Base-by-base conservation (phyloP, 352 stramenopile species). In the Pythium coloratum region DNA sequence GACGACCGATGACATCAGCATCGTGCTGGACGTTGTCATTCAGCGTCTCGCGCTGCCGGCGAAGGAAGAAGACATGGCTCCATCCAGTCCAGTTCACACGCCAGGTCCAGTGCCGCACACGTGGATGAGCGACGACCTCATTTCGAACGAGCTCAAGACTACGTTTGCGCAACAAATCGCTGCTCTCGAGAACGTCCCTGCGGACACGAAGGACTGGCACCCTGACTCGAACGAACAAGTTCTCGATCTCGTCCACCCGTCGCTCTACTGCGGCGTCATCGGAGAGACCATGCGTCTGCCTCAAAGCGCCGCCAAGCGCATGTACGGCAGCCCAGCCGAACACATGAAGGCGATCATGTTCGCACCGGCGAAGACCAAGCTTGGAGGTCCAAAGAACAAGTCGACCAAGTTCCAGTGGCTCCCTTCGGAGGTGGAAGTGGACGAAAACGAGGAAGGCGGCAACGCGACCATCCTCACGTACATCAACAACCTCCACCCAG, bases 211-310 rank as follows among this genome's bases (percentile, higher is more conserved):
- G 54, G 81, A 89, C 54, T 92, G 78, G 75, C 80, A 88, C 33
- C 78, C 78, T 3, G 57, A 74, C 33, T 74, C 75, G 18, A 69
- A 78, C 38, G 47, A 77, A 0, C 76, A 89, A 47, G 76, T 88
- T 46, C 71, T 88, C 9, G 64, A 88, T 40, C 70, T 90, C 16
- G 71, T 92, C 13, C 76, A 89, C 62, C 80, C 82, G 26, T 90
- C 84, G 36, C 59, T 90, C 1, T 89, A 79, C 55, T 92, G 84
- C 54, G 82, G 73, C 24, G 73, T 92, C 0, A 64, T 76, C 16
- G 71, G 76, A 36, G 36, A 75, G n/a, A 89, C 80, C 0, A 42
- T 54, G 32, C 13, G 49, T 1, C 28, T 66, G 6, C 53, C 59
- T 9, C 32, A 59, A 13, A 64, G 53, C 51, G 51, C 28, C 1